Conservation (phyloP, 2,329 filamentous ascomycete genomes). For the Aspergillus ibericus region DNA sequence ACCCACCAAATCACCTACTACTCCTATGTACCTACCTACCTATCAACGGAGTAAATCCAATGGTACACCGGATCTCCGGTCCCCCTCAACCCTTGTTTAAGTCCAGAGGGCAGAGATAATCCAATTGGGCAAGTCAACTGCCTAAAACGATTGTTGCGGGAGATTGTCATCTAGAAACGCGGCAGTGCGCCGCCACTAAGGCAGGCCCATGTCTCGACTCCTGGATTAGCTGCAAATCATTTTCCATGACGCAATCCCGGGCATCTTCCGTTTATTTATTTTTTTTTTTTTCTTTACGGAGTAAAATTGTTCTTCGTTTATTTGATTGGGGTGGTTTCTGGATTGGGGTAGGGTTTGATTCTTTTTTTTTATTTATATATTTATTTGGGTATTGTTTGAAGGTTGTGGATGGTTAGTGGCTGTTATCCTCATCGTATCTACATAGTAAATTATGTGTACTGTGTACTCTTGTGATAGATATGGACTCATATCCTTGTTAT, state of each 20-base stretch:
- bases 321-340: neutral
- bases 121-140: neutral
- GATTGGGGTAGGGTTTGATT: neutral
- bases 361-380: neutral
- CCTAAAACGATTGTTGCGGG: no score
- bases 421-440: neutral
- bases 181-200: constrained; percentile 25
- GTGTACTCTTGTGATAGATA: no score
- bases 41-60: no score
- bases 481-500: no score
- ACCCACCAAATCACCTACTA: no score
- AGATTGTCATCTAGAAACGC: constrained; percentile 27
- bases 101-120: no score
- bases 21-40: no score
- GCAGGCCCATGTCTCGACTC: constrained; percentile 25
- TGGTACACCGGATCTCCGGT: neutral
- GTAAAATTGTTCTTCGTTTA: no score
- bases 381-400: neutral
- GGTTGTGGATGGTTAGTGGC: no score
- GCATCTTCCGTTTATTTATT: constrained; percentile 13
- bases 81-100: neutral
- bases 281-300: neutral
- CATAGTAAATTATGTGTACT: no score
- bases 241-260: constrained; percentile 23
- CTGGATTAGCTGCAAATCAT: constrained; percentile 27